Evolutionary conservation across 2,329 filamentous ascomycete species (phyloP).

Genomic region (Nemania diffusa): DNA sequence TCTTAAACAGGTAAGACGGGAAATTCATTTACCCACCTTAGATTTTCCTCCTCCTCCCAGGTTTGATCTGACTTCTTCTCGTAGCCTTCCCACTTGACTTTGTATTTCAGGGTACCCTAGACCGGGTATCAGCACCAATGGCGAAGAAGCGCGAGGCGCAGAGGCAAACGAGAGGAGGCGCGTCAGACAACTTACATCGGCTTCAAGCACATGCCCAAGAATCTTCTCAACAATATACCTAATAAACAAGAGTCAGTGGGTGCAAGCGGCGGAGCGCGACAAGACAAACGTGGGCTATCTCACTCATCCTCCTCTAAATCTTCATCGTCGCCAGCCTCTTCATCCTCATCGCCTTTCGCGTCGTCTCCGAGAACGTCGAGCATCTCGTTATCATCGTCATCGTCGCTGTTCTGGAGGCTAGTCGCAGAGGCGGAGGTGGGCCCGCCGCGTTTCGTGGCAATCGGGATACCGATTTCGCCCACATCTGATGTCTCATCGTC

Average conservation of each 20-base stretch:
- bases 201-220: constrained; percentile 69
- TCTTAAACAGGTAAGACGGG: constrained; percentile 7
- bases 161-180: neutral
- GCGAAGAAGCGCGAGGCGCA: neutral
- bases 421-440: neutral
- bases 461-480: constrained; percentile 41
- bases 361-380: constrained; percentile 36
- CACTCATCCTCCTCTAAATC: constrained; percentile 48
- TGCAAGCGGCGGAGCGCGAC: neutral
- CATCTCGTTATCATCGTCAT: constrained; percentile 45
- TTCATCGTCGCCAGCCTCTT: constrained; percentile 48
- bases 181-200: constrained; percentile 56
- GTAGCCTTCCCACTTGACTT: constrained; percentile 86
- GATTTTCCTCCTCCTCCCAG: constrained; percentile 82
- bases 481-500: constrained; percentile 55
- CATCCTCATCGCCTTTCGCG: constrained; percentile 32
- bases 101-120: constrained; percentile 67
- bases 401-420: constrained; percentile 26
- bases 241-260: constrained; percentile 25
- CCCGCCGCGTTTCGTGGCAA: constrained; percentile 28
- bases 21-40: constrained; percentile 58
- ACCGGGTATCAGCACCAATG: constrained; percentile 21
- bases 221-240: constrained; percentile 83
- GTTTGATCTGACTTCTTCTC: constrained; percentile 76
- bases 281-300: constrained; percentile 15